These are phyloP conservation scores for Suhomyces kilbournensis DNA, from an alignment of 805 yeast genomes.

Conservation along the genomic window DNA sequence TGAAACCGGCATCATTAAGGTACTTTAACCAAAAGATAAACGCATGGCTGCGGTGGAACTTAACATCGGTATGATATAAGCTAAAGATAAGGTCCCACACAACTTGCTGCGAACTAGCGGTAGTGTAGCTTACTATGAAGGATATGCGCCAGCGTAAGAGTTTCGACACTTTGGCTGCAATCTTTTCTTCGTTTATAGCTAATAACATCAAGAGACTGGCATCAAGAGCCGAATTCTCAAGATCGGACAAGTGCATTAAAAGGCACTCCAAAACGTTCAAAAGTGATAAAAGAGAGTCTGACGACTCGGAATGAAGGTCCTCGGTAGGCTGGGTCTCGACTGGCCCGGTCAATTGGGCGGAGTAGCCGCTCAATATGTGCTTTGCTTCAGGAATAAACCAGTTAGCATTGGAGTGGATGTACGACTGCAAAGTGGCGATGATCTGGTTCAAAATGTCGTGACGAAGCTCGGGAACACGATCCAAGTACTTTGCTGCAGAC, in stretches of 20 bases:
- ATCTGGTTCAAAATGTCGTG: constrained; percentile 9
- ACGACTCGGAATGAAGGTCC: constrained; percentile 4
- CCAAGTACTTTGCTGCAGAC: constrained; percentile 13
- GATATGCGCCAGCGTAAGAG: constrained; percentile 56
- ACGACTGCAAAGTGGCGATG: constrained; percentile 6
- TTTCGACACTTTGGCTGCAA: constrained; percentile 37
- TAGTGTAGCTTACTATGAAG: neutral
- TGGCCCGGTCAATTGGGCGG: neutral
- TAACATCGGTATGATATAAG: constrained; percentile 25
- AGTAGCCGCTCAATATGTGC: neutral
- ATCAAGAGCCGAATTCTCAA: neutral
- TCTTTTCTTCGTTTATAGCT: constrained; percentile 34
- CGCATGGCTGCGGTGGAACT: constrained; percentile 37
- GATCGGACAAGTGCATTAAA: constrained; percentile 20
- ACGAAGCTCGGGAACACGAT: constrained; percentile 15
- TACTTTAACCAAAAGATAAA: constrained; percentile 57
- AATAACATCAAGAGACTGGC: constrained; percentile 30
- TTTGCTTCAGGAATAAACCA: constrained; percentile 17
- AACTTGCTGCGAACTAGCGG: constrained; percentile 14
- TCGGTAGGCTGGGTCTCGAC: neutral
- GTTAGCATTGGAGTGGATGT: constrained; percentile 6
- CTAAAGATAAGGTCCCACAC: constrained; percentile 48
- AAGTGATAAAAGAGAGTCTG: constrained; percentile 17
- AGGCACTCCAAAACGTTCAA: constrained; percentile 38
- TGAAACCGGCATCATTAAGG: constrained; percentile 27